phyloP scores from a whole-genome alignment of 768 basidiomycete species.

The Hemileccinum rubropunctum region DNA sequence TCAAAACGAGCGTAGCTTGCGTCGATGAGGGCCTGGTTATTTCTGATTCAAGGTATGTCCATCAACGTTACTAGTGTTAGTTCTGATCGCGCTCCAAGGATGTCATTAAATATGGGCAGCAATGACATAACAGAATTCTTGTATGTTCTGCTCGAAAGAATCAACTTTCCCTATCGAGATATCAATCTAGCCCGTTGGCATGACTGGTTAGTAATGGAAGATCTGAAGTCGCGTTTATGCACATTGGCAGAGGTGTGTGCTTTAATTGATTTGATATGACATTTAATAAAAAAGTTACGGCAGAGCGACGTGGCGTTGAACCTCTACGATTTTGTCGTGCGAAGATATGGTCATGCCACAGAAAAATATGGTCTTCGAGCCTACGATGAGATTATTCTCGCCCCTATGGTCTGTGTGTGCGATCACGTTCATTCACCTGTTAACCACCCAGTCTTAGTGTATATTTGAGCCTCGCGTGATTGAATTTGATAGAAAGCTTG shows the following conservation, averaged over 20 bases:
- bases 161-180: constrained; percentile 86
- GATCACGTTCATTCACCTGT: neutral
- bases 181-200: constrained; percentile 72
- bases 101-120: constrained; percentile 84
- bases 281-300: constrained; percentile 4
- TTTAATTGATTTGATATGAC: constrained; percentile 2
- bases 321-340: constrained; percentile 85
- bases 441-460: constrained; percentile 48
- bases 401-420: constrained; percentile 72
- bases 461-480: constrained; percentile 93
- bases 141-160: constrained; percentile 71
- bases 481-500: constrained; percentile 78
- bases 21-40: constrained; percentile 92
- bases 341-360: constrained; percentile 69
- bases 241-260: constrained; percentile 79
- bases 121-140: constrained; percentile 94
- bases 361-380: constrained; percentile 88
- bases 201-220: constrained; percentile 91
- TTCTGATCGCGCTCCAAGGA: constrained; percentile 39
- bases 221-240: constrained; percentile 80
- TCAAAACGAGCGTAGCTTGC: constrained; percentile 80
- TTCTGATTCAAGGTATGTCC: constrained; percentile 74
- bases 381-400: constrained; percentile 94
- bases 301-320: constrained; percentile 90
- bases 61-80: neutral